Conservation (phyloP, 805 yeast genomes). For the Millerago galiae region DNA sequence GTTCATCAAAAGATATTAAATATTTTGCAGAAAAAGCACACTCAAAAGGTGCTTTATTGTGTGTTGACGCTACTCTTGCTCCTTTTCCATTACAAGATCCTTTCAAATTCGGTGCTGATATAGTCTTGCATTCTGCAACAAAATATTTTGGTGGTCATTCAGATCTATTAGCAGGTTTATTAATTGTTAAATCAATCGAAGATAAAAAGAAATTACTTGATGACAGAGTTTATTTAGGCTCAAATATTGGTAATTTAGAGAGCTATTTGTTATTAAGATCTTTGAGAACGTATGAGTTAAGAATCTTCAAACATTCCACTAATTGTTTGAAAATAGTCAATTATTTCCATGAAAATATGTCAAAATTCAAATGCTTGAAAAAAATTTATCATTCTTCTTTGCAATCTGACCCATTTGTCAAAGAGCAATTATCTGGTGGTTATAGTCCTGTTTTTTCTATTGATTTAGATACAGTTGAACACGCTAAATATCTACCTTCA, state of each 20-base stretch:
- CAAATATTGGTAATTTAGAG: constrained; percentile 75
- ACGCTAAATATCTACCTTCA: constrained; percentile 63
- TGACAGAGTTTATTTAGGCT: constrained; percentile 71
- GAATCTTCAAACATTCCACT: constrained; percentile 60
- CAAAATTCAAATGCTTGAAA: constrained; percentile 41
- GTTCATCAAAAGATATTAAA: constrained; percentile 55
- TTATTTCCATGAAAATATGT: constrained; percentile 45
- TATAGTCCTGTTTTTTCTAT: constrained; percentile 74
- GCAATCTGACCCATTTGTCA: constrained; percentile 64
- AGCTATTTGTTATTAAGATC: constrained; percentile 70
- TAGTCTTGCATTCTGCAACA: constrained; percentile 90
- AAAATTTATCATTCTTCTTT: constrained; percentile 66
- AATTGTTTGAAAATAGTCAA: constrained; percentile 58
- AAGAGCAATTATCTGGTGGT: constrained; percentile 59
- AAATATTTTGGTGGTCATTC: constrained; percentile 96
- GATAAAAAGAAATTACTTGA: constrained; percentile 39
- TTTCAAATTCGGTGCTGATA: constrained; percentile 76
- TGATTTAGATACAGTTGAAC: constrained; percentile 39
- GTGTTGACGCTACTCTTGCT: constrained; percentile 89
- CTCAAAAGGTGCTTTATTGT: constrained; percentile 61
- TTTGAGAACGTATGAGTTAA: constrained; percentile 69
- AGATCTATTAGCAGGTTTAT: constrained; percentile 76
- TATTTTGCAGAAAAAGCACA: constrained; percentile 69
- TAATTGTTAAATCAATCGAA: constrained; percentile 53
- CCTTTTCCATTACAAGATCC: constrained; percentile 88